phyloP scores from a whole-genome alignment of 345 rosid genomes.

The Arabidopsis suecica region DNA sequence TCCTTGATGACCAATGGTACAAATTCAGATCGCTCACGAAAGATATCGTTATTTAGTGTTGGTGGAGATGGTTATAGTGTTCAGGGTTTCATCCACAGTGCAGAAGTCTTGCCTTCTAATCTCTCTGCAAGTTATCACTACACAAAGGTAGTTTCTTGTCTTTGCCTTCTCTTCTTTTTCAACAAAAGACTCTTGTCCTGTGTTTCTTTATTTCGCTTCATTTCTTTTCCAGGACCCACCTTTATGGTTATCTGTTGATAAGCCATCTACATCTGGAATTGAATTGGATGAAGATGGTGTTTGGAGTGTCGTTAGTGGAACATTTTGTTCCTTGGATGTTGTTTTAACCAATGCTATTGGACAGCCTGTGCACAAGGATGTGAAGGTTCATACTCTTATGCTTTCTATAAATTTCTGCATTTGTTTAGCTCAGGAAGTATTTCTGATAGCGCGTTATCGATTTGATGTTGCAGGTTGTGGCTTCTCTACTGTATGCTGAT shows the following conservation, averaged over 20 bases:
- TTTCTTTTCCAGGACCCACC: conserved; percentile 68
- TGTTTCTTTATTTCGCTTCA: conserved; percentile 22
- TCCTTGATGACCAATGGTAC: conserved; percentile 47
- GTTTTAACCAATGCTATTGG: conserved; percentile 67
- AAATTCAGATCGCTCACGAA: conserved; percentile 42
- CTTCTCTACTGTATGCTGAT: conserved; percentile 79
- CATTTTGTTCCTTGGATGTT: conserved; percentile 63
- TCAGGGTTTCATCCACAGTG: conserved; percentile 64
- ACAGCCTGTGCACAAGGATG: conserved; percentile 62
- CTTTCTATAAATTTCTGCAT: conserved; percentile 20
- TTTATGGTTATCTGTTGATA: conserved; percentile 59
- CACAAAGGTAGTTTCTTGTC: conserved; percentile 47
- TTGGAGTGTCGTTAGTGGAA: conserved; percentile 83
- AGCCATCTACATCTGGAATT: conserved; percentile 62
- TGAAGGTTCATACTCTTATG: conserved; percentile 57
- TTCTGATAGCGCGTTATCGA: conserved; percentile 7
- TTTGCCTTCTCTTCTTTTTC: conserved; percentile 17
- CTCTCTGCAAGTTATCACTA: conserved; percentile 53
- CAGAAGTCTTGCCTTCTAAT: conserved; percentile 53
- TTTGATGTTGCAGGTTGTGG: conserved; percentile 57
- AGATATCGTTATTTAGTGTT: conserved; percentile 53
- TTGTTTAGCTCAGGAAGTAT: conserved; percentile 2
- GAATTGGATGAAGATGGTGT: conserved; percentile 71
- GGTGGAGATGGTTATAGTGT: conserved; percentile 55
- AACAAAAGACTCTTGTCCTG: conserved; percentile 10